Evolutionary conservation across 2,329 filamentous ascomycete genomes (phyloP).

Genomic region (Talaromyces verruculosus): DNA sequence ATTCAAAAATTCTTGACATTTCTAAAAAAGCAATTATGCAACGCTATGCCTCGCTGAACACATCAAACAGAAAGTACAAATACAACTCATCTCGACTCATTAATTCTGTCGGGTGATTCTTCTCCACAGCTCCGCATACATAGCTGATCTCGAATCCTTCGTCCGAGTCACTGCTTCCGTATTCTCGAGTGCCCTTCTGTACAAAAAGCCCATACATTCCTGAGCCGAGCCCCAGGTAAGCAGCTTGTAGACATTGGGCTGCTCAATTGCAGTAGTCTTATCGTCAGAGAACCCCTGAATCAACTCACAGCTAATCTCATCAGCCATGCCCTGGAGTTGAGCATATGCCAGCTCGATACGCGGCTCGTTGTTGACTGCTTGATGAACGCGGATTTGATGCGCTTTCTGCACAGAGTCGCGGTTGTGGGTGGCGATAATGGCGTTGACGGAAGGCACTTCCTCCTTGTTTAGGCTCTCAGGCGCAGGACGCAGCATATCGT

Average conservation of each 20-base stretch:
- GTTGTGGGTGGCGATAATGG: slow-evolving; percentile 63
- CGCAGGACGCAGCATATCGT: slow-evolving; percentile 51
- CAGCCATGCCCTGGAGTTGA: slow-evolving; percentile 93
- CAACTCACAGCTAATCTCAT: slow-evolving; percentile 72
- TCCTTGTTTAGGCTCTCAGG: slow-evolving; percentile 33
- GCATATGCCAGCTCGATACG: slow-evolving; percentile 61
- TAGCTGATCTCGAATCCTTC: slow-evolving; percentile 41
- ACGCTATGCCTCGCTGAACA: slow-evolving; percentile 11
- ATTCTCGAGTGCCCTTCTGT: slow-evolving; percentile 72
- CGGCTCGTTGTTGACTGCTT: slow-evolving; percentile 49
- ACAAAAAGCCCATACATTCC: slow-evolving; percentile 60
- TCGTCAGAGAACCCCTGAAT: slow-evolving; percentile 44
- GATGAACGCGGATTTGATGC: slow-evolving; percentile 45
- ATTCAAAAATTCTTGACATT: background rate
- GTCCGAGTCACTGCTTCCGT: slow-evolving; percentile 61
- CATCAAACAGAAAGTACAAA: background rate
- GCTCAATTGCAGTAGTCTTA: slow-evolving; percentile 23
- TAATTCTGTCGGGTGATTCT: slow-evolving; percentile 23
- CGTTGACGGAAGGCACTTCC: slow-evolving; percentile 46
- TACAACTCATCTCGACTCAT: background rate
- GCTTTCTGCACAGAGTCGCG: slow-evolving; percentile 54
- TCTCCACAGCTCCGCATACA: slow-evolving; percentile 38
- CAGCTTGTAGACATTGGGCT: slow-evolving; percentile 58
- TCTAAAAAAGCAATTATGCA: background rate
- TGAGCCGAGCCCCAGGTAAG: slow-evolving; percentile 60